Evolutionary conservation across 2,329 filamentous ascomycete genomes (phyloP).

Genomic region (Hypomyces perniciosus): DNA sequence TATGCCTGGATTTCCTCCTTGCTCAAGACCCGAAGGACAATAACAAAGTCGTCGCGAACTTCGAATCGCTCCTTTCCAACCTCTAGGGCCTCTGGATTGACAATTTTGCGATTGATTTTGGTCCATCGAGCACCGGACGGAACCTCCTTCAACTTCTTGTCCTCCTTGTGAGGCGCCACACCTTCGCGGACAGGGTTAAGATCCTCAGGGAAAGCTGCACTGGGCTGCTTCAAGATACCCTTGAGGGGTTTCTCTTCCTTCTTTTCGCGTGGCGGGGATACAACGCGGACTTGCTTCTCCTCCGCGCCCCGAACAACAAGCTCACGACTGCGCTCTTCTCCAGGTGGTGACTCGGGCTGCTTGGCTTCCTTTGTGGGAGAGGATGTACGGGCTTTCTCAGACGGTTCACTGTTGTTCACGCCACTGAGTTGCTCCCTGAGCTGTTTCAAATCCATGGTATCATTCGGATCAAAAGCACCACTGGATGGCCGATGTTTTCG

Average conservation of each 20-base stretch:
- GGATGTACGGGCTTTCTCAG: constrained; percentile 10
- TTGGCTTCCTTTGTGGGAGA: constrained; percentile 17
- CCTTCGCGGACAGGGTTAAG: constrained; percentile 78
- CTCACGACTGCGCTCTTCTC: constrained; percentile 37
- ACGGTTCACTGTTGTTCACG: constrained; percentile 21
- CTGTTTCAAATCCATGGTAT: constrained; percentile 43
- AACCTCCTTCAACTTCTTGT: constrained; percentile 64
- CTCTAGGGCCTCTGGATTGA: constrained; percentile 83
- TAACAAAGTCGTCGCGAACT: constrained; percentile 87
- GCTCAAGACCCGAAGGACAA: constrained; percentile 79
- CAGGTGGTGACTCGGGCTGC: constrained; percentile 13
- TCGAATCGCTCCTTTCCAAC: constrained; percentile 88
- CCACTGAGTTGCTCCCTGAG: constrained; percentile 46
- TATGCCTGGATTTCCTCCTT: constrained; percentile 88
- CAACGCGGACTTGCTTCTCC: constrained; percentile 55
- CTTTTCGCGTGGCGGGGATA: constrained; percentile 62
- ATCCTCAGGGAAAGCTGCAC: constrained; percentile 79
- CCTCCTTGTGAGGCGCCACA: constrained; percentile 88
- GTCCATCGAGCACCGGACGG: constrained; percentile 83
- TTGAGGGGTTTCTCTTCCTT: constrained; percentile 65
- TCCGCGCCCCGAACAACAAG: constrained; percentile 27
- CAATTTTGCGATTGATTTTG: constrained; percentile 80
- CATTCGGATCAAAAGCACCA: constrained; percentile 46
- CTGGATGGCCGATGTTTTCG: constrained; percentile 34
- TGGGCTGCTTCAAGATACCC: constrained; percentile 81